Evolutionary conservation across 106 monocot genomes (phyloP).

Genomic region (Phalaenopsis aphrodite): DNA sequence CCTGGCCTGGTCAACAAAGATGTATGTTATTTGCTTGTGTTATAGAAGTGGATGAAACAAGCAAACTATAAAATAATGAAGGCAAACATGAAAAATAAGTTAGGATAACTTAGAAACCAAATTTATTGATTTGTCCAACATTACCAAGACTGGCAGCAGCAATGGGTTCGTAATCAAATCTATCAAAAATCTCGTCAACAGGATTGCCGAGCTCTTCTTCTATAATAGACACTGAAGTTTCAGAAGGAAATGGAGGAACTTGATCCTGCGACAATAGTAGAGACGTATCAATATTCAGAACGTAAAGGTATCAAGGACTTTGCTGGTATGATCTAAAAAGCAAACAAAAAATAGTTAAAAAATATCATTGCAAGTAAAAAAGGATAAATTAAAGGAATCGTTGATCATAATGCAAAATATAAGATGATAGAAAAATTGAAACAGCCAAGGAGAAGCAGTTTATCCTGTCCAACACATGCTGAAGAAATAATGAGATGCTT

Average conservation of each 20-base stretch:
- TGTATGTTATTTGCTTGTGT: constrained; percentile 11
- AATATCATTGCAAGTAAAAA: background rate
- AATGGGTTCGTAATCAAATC: constrained; percentile 94
- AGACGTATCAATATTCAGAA: constrained; percentile 8
- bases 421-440: background rate
- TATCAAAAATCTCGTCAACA: constrained; percentile 66
- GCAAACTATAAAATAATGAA: background rate
- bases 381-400: background rate
- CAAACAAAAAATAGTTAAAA: background rate
- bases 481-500: background rate
- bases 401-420: background rate
- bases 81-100: background rate
- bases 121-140: background rate
- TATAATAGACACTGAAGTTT: constrained; percentile 79
- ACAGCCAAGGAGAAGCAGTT: background rate
- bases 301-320: background rate
- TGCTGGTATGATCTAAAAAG: background rate
- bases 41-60: constrained; percentile 2
- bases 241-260: constrained; percentile 96
- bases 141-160: constrained; percentile 99
- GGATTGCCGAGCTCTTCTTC: constrained; percentile 90
- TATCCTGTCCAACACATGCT: background rate
- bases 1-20: constrained; percentile 65
- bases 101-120: background rate
- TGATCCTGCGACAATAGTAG: constrained; percentile 52